Base-by-base conservation (phyloP, 192 early-diverging fungal genomes). In the Linderina pennispora region DNA sequence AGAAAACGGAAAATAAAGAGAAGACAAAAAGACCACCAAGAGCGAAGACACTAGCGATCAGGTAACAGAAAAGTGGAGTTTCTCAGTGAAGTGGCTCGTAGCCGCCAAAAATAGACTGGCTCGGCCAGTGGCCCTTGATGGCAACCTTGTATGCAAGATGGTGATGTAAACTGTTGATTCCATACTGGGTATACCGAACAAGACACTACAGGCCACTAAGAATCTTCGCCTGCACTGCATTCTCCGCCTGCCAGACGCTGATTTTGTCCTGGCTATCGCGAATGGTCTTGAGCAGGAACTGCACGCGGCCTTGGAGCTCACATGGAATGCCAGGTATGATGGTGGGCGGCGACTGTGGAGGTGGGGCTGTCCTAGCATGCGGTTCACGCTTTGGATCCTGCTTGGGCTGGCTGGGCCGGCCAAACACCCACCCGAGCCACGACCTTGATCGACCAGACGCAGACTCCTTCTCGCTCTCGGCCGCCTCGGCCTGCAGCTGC, bases 231-330 rank as follows among this genome's bases (percentile, higher is more conserved):
- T 28, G 40, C 8, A 34, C 55, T 18, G 35, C 44, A 17, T 38
- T 69, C 23, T 74, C 74, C 5, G 50, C 34, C n/a, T 81, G 67
- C 62, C 75, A 77, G 14, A 45, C 42, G 40, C 73, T 78, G 50
- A 80, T 72, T 46, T 76, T 80, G 14, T 46, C 31, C 59, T 84
- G 81, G 32, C 70, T 72, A 24, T 66, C 61, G 18, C 78, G 58
- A 43, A 84, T 67, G 38, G 59, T 64, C 36, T 60, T 58, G 54
- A 84, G 65, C 40, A 83, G 50, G 52, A 79, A 83, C 45, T 75
- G 72, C 19, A 77, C 75, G 15, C 81, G 62, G 32, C 59, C 55
- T 23, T 76, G 67, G n/a, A 85, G 70, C 51, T 83, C 78, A 26
- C 58, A 46, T 7, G 86, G 84, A 28, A 79, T 59, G 8, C 74